These are phyloP conservation scores for Vigna trinervia DNA, from an alignment of 306 rosid genomes.

Conservation along the genomic window DNA sequence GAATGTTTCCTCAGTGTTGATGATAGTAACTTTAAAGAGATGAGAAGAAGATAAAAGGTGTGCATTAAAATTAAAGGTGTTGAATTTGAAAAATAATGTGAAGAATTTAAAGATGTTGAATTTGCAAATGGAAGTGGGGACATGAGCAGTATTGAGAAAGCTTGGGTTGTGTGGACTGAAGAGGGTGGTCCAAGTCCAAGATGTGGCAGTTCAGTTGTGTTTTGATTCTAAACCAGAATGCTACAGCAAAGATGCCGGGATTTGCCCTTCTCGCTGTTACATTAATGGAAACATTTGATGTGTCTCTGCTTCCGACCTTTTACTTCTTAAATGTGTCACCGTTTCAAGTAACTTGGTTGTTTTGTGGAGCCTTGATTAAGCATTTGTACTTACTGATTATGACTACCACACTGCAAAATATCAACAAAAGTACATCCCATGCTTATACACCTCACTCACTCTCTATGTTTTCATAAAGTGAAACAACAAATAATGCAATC, in stretches of 20 bases:
- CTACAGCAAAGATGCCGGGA: slow-evolving; percentile 49
- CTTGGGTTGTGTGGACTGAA: slow-evolving; percentile 21
- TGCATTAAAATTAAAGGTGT: not conserved
- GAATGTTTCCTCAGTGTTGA: not conserved
- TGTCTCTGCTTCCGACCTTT: slow-evolving; percentile 41
- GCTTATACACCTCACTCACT: slow-evolving; percentile 35
- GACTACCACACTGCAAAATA: slow-evolving; percentile 29
- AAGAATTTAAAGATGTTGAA: not conserved
- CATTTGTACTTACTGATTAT: slow-evolving; percentile 40
- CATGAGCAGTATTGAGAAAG: slow-evolving; percentile 32
- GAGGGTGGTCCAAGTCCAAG: slow-evolving; percentile 46
- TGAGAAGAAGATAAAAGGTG: not conserved
- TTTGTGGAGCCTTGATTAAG: slow-evolving; percentile 39
- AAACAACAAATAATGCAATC: slow-evolving; percentile 43
- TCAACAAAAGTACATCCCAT: slow-evolving; percentile 32
- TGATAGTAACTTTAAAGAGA: not conserved
- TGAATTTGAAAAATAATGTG: not conserved
- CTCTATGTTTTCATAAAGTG: slow-evolving; percentile 47
- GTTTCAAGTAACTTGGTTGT: slow-evolving; percentile 46
- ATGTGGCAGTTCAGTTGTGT: slow-evolving; percentile 31
- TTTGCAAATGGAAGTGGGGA: slow-evolving; percentile 30
- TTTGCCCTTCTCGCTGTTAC: slow-evolving; percentile 49
- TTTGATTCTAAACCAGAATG: slow-evolving; percentile 47
- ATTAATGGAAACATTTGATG: slow-evolving; percentile 50
- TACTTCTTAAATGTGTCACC: slow-evolving; percentile 42